phyloP scores from a whole-genome alignment of 1,284 basidiomycete species.

The Volvariella surrecta region DNA sequence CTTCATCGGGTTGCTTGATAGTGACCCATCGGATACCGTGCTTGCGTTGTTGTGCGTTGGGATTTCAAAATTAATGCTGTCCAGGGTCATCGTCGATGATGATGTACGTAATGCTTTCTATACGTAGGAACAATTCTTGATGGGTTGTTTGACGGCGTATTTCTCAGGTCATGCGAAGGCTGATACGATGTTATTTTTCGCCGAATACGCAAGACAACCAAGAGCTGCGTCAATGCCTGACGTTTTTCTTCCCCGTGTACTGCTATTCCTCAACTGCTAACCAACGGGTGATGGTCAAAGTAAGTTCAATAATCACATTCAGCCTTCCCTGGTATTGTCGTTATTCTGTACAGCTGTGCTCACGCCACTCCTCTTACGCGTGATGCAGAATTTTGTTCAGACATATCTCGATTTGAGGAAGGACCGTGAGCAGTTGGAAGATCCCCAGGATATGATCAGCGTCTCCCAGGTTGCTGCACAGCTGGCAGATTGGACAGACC shows the following conservation, averaged over 20 bases:
- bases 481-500: slow-evolving; percentile 85
- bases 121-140: no score
- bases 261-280: slow-evolving; percentile 69
- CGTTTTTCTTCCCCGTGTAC: slow-evolving; percentile 82
- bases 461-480: slow-evolving; percentile 62
- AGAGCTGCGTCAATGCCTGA: slow-evolving; percentile 77
- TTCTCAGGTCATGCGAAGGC: slow-evolving; percentile 53
- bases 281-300: slow-evolving; percentile 65
- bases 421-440: slow-evolving; percentile 53
- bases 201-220: slow-evolving; percentile 76
- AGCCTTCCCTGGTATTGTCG: not conserved
- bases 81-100: slow-evolving; percentile 65
- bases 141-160: not conserved
- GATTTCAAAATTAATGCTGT: slow-evolving; percentile 76
- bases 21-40: slow-evolving; percentile 54
- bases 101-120: slow-evolving; percentile 38
- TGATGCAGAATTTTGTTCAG: slow-evolving; percentile 57
- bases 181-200: slow-evolving; percentile 74
- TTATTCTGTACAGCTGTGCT: slow-evolving; percentile 2
- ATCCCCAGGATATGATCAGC: slow-evolving; percentile 60
- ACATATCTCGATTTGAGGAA: slow-evolving; percentile 52
- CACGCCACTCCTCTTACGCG: not conserved
- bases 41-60: slow-evolving; percentile 73
- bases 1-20: slow-evolving; percentile 50
- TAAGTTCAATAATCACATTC: slow-evolving; percentile 20